phyloP scores from a whole-genome alignment of 768 basidiomycete species.

The Hirschioporus abietinus region DNA sequence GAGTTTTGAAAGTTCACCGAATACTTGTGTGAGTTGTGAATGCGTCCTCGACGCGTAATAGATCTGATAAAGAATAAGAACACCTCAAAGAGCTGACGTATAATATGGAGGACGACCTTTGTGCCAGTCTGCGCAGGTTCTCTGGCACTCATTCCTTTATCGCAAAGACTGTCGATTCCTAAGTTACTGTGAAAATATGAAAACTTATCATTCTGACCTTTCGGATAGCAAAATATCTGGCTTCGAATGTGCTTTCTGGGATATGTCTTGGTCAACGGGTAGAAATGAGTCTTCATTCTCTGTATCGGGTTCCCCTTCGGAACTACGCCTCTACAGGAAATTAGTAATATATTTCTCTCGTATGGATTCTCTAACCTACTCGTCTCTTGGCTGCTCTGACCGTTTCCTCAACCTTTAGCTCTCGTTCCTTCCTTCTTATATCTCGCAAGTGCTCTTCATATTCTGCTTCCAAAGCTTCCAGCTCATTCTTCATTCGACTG shows the following conservation, averaged over 20 bases:
- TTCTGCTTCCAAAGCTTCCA: slow-evolving; percentile 63
- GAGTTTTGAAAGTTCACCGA: slow-evolving; percentile 80
- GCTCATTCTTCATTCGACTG: slow-evolving; percentile 54
- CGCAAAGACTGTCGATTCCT: background rate
- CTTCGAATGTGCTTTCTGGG: background rate
- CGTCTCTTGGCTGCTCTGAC: slow-evolving; percentile 28
- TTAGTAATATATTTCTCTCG: background rate
- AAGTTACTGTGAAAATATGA: background rate
- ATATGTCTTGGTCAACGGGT: slow-evolving; percentile 45
- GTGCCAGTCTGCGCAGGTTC: background rate
- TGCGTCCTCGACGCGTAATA: slow-evolving; percentile 96
- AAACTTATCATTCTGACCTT: background rate
- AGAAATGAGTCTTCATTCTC: slow-evolving; percentile 60
- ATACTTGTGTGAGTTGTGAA: slow-evolving; percentile 88
- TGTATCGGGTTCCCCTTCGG: background rate
- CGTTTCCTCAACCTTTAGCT: slow-evolving; percentile 38
- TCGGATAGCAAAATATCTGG: background rate
- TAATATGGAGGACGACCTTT: background rate
- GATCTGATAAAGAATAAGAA: slow-evolving; percentile 39
- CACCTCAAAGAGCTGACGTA: background rate
- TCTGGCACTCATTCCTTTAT: background rate
- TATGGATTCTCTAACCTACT: slow-evolving; percentile 45
- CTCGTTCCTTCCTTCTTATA: slow-evolving; percentile 61
- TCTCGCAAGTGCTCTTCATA: slow-evolving; percentile 53
- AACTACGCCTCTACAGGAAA: slow-evolving; percentile 4